phyloP scores from a whole-genome alignment of 2,329 filamentous ascomycete genomes.

The Trichoderma hamatum region DNA sequence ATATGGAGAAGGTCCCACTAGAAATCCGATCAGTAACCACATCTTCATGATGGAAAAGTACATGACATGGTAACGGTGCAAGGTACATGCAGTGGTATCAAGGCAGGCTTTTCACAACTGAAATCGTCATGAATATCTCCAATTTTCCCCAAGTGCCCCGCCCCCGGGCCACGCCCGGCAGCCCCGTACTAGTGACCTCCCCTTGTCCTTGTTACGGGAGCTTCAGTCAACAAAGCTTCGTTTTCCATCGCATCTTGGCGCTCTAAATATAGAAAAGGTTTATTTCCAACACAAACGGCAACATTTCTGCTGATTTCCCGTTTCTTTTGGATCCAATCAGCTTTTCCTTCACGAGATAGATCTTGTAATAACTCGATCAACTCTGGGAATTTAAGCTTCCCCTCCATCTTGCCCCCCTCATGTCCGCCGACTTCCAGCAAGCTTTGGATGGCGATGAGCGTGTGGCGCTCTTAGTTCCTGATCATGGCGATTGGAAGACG shows the following conservation, averaged over 20 bases:
- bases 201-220: background rate
- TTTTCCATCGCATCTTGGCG: background rate
- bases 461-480: conserved; percentile 18
- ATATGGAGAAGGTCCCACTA: conserved; percentile 2
- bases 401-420: background rate
- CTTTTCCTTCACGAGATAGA: background rate
- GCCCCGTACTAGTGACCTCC: background rate
- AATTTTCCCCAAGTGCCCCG: background rate
- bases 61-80: background rate
- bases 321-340: background rate
- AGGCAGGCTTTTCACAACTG: conserved; percentile 18
- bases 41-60: background rate
- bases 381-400: background rate
- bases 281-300: background rate
- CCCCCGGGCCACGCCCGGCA: conserved; percentile 5
- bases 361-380: background rate
- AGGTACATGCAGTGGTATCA: background rate
- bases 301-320: background rate
- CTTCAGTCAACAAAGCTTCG: background rate
- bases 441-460: background rate
- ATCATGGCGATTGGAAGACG: conserved; percentile 2
- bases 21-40: conserved; percentile 6
- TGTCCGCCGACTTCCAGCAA: conserved; percentile 9
- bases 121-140: conserved; percentile 8
- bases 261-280: background rate